These are phyloP conservation scores for Rhizopus microsporus DNA, from an alignment of 371 early-diverging fungal genomes.

Conservation along the genomic window DNA sequence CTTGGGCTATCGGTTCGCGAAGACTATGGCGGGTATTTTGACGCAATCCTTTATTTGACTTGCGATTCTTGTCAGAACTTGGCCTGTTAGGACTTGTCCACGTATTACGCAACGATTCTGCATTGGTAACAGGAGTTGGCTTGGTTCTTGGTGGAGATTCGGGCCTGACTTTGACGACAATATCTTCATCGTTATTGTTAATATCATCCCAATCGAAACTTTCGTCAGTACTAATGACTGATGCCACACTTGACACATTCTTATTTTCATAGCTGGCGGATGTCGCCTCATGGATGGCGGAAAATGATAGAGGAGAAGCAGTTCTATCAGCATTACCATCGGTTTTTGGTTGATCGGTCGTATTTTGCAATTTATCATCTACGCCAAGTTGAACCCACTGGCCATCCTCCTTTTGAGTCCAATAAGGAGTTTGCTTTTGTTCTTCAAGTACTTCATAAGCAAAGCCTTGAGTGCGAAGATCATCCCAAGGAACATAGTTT, in stretches of 20 bases:
- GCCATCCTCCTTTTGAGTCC: slow-evolving; percentile 20
- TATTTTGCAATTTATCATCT: neutral
- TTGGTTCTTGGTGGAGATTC: neutral
- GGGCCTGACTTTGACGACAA: slow-evolving; percentile 1
- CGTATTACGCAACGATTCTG: neutral
- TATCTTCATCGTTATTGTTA: neutral
- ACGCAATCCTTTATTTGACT: too few species aligned
- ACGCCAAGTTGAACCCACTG: slow-evolving; percentile 13
- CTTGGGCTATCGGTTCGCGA: too few species aligned
- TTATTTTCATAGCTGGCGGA: neutral
- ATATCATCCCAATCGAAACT: slow-evolving; percentile 7
- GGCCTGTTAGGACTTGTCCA: neutral
- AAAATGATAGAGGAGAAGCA: neutral
- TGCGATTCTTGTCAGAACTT: neutral
- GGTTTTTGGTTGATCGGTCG: neutral
- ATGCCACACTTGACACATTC: neutral
- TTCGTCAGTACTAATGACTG: slow-evolving; percentile 17
- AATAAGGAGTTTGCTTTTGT: slow-evolving; percentile 39
- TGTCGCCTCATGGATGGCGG: neutral
- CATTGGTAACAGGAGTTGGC: neutral
- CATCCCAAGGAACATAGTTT: slow-evolving; percentile 35
- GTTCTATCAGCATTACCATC: neutral
- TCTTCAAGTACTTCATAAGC: slow-evolving; percentile 36
- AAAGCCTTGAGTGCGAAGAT: slow-evolving; percentile 38
- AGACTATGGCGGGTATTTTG: too few species aligned